Conservation (phyloP, 805 yeast species). For the Candida coquimbonensis region DNA sequence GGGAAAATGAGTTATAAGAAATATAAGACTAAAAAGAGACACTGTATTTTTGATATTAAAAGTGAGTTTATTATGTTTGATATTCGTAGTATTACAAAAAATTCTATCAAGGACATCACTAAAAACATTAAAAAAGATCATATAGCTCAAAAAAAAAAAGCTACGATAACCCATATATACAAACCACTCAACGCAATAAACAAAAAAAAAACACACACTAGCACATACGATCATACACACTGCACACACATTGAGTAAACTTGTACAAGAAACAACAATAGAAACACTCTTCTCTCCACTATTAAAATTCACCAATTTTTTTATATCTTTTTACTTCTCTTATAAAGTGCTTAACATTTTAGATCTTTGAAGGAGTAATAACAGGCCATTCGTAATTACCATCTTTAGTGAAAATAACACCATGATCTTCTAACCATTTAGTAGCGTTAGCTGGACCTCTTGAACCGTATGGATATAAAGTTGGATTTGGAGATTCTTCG, state of each 20-base stretch:
- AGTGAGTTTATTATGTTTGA: too few relatives aligned
- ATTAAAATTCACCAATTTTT: background rate
- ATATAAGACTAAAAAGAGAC: background rate
- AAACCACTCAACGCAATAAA: background rate
- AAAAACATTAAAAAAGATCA: too few relatives aligned
- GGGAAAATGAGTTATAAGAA: slow-evolving; percentile 15
- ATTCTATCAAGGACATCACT: too few relatives aligned
- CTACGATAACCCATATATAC: too few relatives aligned
- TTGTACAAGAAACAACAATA: background rate
- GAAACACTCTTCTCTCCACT: background rate
- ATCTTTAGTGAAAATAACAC: slow-evolving; percentile 59
- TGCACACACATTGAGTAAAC: background rate
- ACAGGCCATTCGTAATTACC: slow-evolving; percentile 89
- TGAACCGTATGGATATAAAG: slow-evolving; percentile 77
- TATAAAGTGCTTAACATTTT: background rate
- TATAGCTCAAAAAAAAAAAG: too few relatives aligned
- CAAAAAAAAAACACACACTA: background rate
- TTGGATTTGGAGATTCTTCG: slow-evolving; percentile 58
- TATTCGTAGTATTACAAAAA: too few relatives aligned
- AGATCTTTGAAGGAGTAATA: slow-evolving; percentile 37
- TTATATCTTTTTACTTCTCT: background rate
- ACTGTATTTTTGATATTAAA: too few relatives aligned
- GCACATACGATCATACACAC: too few relatives aligned
- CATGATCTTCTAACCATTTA: slow-evolving; percentile 58
- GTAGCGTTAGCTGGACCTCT: slow-evolving; percentile 74